Conservation (phyloP, 257 asterid species). For the Solanum ossicruentum region DNA sequence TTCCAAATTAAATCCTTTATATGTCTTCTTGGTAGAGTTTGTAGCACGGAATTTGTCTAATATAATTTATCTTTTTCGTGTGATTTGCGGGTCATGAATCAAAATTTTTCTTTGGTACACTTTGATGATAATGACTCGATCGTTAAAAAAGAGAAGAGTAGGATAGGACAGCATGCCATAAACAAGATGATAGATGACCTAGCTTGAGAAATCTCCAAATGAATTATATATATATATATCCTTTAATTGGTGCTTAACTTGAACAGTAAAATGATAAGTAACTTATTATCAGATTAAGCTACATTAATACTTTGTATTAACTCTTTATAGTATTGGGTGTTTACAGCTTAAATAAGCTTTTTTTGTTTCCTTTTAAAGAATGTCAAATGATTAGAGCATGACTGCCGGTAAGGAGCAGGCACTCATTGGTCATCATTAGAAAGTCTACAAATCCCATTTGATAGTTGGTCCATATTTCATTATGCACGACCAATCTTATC, state of each 20-base stretch:
- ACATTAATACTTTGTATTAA: not conserved
- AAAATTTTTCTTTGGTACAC: no score
- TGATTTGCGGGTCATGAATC: no score
- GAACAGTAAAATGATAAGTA: no score
- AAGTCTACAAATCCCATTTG: not conserved
- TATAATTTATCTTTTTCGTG: not conserved
- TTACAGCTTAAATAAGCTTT: not conserved
- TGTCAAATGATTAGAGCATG: not conserved
- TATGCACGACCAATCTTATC: not conserved
- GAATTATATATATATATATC: not conserved
- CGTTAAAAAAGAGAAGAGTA: no score
- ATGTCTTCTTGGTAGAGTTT: rapidly evolving
- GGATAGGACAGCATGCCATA: not conserved
- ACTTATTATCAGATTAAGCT: not conserved
- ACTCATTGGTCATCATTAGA: not conserved
- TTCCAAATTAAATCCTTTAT: not conserved
- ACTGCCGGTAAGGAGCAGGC: not conserved
- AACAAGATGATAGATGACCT: not conserved
- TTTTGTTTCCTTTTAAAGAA: not conserved
- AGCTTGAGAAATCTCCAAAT: not conserved
- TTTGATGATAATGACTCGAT: no score
- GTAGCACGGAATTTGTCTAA: not conserved
- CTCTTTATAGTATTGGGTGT: not conserved
- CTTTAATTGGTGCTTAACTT: not conserved
- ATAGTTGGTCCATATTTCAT: not conserved